Percentiles rank a stretch among this genome's conserved stretches.
Evolutionary conservation across 805 yeast species (phyloP).

Genomic region (Grigorovia transvaalensis): DNA sequence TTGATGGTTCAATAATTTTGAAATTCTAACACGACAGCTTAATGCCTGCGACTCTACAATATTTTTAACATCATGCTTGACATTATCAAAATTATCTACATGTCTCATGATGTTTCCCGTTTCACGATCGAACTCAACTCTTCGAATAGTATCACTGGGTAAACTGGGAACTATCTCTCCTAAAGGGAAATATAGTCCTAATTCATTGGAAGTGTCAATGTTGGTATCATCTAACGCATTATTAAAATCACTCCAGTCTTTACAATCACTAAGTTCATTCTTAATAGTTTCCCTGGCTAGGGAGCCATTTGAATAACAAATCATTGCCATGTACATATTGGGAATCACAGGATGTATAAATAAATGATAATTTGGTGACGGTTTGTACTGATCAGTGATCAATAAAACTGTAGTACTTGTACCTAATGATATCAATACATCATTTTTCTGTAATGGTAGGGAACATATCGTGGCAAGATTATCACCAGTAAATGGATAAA

Average conservation of each 20-base stretch:
- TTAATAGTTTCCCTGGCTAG: conserved; percentile 73
- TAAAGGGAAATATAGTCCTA: conserved; percentile 78
- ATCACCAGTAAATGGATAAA: conserved; percentile 82
- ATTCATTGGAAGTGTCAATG: conserved; percentile 35
- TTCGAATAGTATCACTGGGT: conserved; percentile 42
- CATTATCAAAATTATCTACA: conserved; percentile 34
- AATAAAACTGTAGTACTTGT: conserved; percentile 85
- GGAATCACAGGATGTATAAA: conserved; percentile 79
- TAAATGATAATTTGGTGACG: conserved; percentile 74
- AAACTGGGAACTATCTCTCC: conserved; percentile 90
- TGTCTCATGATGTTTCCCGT: conserved; percentile 22
- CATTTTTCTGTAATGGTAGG: conserved; percentile 65
- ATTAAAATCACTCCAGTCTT: conserved; percentile 50
- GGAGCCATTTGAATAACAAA: conserved; percentile 87
- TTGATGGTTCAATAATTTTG: conserved; percentile 47
- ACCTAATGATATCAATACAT: conserved; percentile 72
- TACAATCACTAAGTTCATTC: conserved; percentile 34
- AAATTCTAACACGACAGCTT: conserved; percentile 69
- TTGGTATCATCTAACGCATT: conserved; percentile 27
- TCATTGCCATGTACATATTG: conserved; percentile 82
- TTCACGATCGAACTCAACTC: conserved; percentile 34
- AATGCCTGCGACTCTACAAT: conserved; percentile 83
- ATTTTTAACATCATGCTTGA: conserved; percentile 57
- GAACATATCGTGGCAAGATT: conserved; percentile 82
- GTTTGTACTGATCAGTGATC: conserved; percentile 65